These are phyloP conservation scores for Nitzschia sp. DNA, from an alignment of 108 stramenopile species.

Conservation along the genomic window DNA sequence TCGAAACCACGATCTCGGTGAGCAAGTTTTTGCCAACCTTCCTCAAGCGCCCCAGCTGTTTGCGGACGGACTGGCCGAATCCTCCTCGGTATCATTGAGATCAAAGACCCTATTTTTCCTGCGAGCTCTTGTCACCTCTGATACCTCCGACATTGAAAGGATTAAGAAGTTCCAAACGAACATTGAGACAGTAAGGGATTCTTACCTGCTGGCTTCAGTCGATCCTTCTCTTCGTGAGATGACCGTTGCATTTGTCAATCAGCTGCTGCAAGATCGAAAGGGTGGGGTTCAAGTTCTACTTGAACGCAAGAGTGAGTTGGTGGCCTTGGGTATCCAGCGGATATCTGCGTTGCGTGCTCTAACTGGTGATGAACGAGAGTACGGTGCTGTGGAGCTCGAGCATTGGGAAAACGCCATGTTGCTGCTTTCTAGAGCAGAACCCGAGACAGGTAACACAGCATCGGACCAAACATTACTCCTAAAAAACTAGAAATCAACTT, in stretches of 20 bases:
- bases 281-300: constrained; percentile 40
- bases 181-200: constrained; percentile 39
- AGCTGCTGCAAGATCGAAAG: constrained; percentile 44
- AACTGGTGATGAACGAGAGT: constrained; percentile 63
- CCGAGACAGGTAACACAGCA: constrained; percentile 21
- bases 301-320: constrained; percentile 50
- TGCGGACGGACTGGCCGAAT: constrained; percentile 36
- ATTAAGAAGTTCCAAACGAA: constrained; percentile 35
- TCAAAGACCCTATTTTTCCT: constrained; percentile 69
- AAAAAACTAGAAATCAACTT: not conserved
- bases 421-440: constrained; percentile 46
- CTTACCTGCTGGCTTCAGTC: constrained; percentile 35
- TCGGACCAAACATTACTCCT: not conserved
- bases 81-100: constrained; percentile 25
- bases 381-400: constrained; percentile 58
- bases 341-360: constrained; percentile 56
- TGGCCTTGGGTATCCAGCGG: constrained; percentile 54
- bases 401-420: constrained; percentile 69
- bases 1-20: constrained; percentile 61
- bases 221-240: constrained; percentile 75
- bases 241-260: constrained; percentile 51
- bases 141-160: constrained; percentile 38
- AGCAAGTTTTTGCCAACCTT: constrained; percentile 61
- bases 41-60: constrained; percentile 51
- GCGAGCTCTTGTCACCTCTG: constrained; percentile 69